A percentile compares a stretch with the other conserved stretches of the same genome.
phyloP scores from a whole-genome alignment of 2,329 filamentous ascomycete genomes.

The Colletotrichum aenigma region DNA sequence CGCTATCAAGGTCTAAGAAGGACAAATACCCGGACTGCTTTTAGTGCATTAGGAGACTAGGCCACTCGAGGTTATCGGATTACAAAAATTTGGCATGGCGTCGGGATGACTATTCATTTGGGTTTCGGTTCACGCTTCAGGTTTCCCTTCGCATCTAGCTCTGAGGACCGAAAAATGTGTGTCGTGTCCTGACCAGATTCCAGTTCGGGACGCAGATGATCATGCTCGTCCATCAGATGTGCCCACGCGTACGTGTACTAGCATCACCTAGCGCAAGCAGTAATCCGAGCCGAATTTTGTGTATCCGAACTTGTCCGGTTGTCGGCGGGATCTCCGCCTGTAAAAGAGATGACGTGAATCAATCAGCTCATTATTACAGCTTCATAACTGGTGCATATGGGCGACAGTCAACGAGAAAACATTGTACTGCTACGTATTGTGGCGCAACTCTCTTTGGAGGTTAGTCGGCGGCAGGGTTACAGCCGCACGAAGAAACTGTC shows the following conservation, averaged over 20 bases:
- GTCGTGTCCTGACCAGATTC: neutral
- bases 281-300: neutral
- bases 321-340: neutral
- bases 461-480: neutral
- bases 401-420: neutral
- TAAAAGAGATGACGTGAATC: neutral
- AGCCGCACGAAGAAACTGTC: neutral
- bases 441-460: neutral
- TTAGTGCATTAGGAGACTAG: slow-evolving; percentile 18
- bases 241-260: neutral
- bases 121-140: slow-evolving; percentile 3
- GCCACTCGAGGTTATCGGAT: slow-evolving; percentile 19
- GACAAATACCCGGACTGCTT: slow-evolving; percentile 37
- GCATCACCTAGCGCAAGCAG: neutral
- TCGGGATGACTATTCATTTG: slow-evolving; percentile 19
- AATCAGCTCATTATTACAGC: neutral
- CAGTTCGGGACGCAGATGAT: neutral
- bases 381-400: neutral
- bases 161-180: neutral
- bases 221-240: neutral
- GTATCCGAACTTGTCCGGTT: neutral
- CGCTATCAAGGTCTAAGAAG: slow-evolving; percentile 93
- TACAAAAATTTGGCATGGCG: slow-evolving; percentile 21
- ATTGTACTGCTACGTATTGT: neutral
- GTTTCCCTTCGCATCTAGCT: neutral